phyloP scores from a whole-genome alignment of 108 stramenopile species.

The Nitzschia inconspicua region DNA sequence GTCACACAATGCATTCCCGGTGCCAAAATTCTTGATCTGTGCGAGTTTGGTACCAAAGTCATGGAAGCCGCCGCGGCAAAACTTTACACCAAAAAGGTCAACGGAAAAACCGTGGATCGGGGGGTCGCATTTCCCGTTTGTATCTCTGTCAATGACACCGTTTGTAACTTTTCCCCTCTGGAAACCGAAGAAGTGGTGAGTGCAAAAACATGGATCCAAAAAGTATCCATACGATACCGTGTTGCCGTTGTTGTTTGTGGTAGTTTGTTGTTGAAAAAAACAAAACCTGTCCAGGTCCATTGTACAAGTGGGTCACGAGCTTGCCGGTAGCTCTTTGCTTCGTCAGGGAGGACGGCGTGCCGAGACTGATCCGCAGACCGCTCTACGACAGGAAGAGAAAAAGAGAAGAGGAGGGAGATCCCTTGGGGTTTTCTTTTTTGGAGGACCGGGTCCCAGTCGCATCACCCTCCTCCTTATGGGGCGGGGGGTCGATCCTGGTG shows the following conservation, averaged over 20 bases:
- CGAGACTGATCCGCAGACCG: conserved; percentile 61
- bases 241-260: background rate
- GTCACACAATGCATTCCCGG: conserved; percentile 88
- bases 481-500: conserved; percentile 31
- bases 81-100: conserved; percentile 86
- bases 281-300: conserved; percentile 54
- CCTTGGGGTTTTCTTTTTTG: conserved; percentile 21
- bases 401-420: conserved; percentile 24
- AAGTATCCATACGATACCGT: background rate
- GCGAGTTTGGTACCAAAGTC: conserved; percentile 82
- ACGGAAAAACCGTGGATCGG: conserved; percentile 83
- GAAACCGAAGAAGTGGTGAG: conserved; percentile 82
- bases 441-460: conserved; percentile 31
- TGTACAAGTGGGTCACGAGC: conserved; percentile 74
- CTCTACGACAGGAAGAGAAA: conserved; percentile 45
- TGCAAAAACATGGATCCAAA: conserved; percentile 11
- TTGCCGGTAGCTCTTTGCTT: conserved; percentile 32
- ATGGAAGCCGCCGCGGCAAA: conserved; percentile 61
- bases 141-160: conserved; percentile 96
- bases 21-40: conserved; percentile 88
- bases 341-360: conserved; percentile 37
- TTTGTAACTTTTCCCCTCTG: conserved; percentile 97
- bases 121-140: conserved; percentile 99
- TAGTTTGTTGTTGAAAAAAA: background rate
- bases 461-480: conserved; percentile 43